Evolutionary conservation across 83 land plant genomes (phyloP).

Genomic region (Picea mariana): DNA sequence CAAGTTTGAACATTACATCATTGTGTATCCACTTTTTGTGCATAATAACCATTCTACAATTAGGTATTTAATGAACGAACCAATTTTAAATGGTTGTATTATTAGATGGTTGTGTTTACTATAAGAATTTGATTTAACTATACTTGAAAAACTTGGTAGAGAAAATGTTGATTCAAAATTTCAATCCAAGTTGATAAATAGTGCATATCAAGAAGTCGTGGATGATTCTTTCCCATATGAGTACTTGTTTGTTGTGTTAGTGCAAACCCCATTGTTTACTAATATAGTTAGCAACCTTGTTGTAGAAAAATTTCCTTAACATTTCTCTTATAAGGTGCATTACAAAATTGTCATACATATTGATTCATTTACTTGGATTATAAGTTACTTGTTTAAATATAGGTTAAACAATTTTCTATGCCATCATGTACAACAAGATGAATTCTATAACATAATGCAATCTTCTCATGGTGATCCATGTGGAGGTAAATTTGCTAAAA

Average conservation of each 20-base stretch:
- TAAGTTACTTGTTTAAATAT: background rate
- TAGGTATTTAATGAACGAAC: background rate
- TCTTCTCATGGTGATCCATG: background rate
- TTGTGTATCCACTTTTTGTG: background rate
- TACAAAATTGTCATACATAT: background rate
- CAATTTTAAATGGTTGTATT: background rate
- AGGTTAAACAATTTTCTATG: background rate
- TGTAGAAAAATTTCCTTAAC: background rate
- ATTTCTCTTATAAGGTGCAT: background rate
- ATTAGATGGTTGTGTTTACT: background rate
- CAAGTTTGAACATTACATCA: background rate
- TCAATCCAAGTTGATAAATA: background rate
- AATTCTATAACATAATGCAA: background rate
- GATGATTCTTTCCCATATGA: background rate
- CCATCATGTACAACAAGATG: background rate
- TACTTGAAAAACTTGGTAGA: background rate
- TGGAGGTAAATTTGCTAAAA: background rate
- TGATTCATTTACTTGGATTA: background rate
- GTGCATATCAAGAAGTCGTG: background rate
- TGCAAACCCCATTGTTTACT: background rate
- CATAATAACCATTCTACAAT: background rate
- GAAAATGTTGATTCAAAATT: background rate
- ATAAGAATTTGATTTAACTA: background rate
- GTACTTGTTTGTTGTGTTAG: background rate
- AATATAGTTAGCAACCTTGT: background rate